These are phyloP conservation scores for Gracilaria caudata DNA, from an alignment of 23 red algal species.

Conservation along the genomic window DNA sequence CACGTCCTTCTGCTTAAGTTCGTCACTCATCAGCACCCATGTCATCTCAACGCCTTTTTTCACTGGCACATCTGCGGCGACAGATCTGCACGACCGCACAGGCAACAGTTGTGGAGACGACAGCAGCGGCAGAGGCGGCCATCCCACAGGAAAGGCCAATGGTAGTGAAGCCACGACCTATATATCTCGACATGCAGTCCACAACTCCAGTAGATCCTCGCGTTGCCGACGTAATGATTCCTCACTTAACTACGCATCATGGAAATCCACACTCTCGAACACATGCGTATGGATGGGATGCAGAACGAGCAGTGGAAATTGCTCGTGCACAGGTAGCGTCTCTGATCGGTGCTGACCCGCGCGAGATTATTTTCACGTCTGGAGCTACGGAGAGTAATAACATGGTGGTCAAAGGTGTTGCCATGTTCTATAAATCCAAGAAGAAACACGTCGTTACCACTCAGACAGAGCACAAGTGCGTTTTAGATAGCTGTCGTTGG, in stretches of 20 bases:
- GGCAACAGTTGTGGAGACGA: not conserved
- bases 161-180: slow-evolving; percentile 63
- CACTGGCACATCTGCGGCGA: not conserved
- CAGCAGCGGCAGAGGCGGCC: not conserved
- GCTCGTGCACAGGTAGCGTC: slow-evolving; percentile 74
- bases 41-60: slow-evolving; percentile 12
- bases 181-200: slow-evolving; percentile 93
- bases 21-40: not conserved
- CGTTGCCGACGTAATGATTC: slow-evolving; percentile 94
- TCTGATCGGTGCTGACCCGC: slow-evolving; percentile 81
- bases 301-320: slow-evolving; percentile 85
- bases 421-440: slow-evolving; percentile 81
- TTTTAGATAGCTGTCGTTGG: slow-evolving; percentile 94
- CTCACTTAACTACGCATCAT: slow-evolving; percentile 73
- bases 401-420: slow-evolving; percentile 95
- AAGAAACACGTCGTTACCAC: slow-evolving; percentile 95
- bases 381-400: slow-evolving; percentile 99
- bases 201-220: slow-evolving; percentile 97
- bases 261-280: slow-evolving; percentile 97
- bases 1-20: not conserved
- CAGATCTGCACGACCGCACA: not conserved
- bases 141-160: not conserved
- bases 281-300: slow-evolving; percentile 93
- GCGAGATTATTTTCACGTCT: slow-evolving; percentile 97
- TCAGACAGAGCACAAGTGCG: slow-evolving; percentile 99